Base-by-base conservation (phyloP, 371 early-diverging fungal genomes). In the Conidiobolus incongruus region DNA sequence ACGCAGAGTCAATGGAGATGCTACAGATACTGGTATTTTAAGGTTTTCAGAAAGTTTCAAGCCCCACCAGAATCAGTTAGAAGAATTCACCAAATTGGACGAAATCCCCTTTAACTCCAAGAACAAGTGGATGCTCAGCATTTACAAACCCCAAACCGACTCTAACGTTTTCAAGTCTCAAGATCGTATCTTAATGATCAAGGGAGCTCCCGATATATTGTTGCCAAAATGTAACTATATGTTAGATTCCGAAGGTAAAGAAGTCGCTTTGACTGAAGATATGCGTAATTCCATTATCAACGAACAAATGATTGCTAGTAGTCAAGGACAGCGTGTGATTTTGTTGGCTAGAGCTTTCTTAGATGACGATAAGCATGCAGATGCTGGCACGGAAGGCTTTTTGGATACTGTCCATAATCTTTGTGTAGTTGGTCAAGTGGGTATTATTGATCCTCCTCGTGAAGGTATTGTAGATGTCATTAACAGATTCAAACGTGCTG, bases 71-170 rank as follows among this genome's bases (percentile, higher is more conserved):
- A 8, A 4, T 26, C 8, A 26, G 3, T 26, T 26, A 26, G 26
- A 26, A 26, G 26, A 26, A 26, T 26, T 26, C 8, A 26, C 85
- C 42, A 90, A 87, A 56, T 81, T 87, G 46, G 78, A 86, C 56
- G 93, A 93, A 53, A 77, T 94, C n/a, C 95, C 95, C 11, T 93
- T 94, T 71, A 92, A 86, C 65, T 81, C 85, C 7, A 72, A 76
- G 26, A 26, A 3, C 26, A 4, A 26, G n/a, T 34, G 35, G 35
- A 34, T 34, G 35, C n/a, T 34, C 8, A 15, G 15, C 2, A 34
- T 34, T 34, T 13, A 13, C 35, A 34, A 34, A 17, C 15, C 15
- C 4, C 13, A 34, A 17, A 5, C 8, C 17, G 4, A 46, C 6
- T 15, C 32, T 37, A 35, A 47, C 20, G 42, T 29, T 1, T 43